Conservation (phyloP, 2,329 filamentous ascomycete species). For the Aspergillus uvarum region DNA sequence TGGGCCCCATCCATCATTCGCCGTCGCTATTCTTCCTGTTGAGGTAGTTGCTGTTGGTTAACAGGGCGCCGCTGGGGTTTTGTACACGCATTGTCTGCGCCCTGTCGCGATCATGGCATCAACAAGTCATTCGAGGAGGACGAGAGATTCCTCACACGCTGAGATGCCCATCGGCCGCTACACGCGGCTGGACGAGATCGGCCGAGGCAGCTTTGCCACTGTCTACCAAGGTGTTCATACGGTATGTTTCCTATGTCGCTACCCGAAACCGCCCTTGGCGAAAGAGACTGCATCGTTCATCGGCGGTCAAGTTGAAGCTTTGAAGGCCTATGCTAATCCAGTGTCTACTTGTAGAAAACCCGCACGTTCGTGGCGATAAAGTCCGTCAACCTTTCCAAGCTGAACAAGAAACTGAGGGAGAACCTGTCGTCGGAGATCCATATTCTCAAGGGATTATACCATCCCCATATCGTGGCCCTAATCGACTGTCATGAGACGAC, state of each 20-base stretch:
- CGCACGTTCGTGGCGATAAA: slow-evolving; percentile 90
- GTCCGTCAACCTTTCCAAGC: slow-evolving; percentile 83
- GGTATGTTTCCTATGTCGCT: slow-evolving; percentile 55
- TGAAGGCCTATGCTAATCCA: slow-evolving; percentile 15
- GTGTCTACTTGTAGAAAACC: slow-evolving; percentile 58
- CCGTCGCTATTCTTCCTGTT: slow-evolving; percentile 28
- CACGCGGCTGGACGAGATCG: slow-evolving; percentile 82
- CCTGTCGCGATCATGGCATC: slow-evolving; percentile 44
- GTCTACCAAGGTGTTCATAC: slow-evolving; percentile 86
- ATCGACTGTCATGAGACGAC: slow-evolving; percentile 89
- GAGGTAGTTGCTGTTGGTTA: slow-evolving; percentile 41
- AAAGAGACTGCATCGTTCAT: not conserved
- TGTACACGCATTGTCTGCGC: slow-evolving; percentile 17
- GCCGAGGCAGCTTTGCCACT: slow-evolving; percentile 95
- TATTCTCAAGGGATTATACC: slow-evolving; percentile 88
- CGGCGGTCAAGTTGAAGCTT: not conserved
- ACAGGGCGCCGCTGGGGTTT: slow-evolving; percentile 24
- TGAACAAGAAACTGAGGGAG: slow-evolving; percentile 94
- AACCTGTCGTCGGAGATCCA: slow-evolving; percentile 95
- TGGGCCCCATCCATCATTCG: slow-evolving; percentile 32
- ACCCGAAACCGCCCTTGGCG: not conserved
- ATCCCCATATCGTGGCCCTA: slow-evolving; percentile 94
- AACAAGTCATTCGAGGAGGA: slow-evolving; percentile 44
- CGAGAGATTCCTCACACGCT: slow-evolving; percentile 33
- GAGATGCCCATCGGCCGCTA: slow-evolving; percentile 68